Evolutionary conservation across 2,329 filamentous ascomycete genomes (phyloP).

Genomic region (Pseudopyrenochaeta lycopersici): DNA sequence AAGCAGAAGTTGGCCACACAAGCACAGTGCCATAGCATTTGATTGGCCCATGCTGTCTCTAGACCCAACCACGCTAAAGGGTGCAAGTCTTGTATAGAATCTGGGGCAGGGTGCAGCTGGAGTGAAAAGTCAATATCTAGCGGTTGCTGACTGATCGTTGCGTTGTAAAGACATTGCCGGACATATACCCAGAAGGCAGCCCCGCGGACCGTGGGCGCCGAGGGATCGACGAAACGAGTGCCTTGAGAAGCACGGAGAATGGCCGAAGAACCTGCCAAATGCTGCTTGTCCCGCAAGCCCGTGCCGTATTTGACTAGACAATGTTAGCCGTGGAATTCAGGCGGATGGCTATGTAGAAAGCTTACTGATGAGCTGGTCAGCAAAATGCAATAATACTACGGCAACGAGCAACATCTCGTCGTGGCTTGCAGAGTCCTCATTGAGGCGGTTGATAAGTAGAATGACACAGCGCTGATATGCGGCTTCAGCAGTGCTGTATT

Average conservation of each 20-base stretch:
- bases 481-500: conserved; percentile 28
- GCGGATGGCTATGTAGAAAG: too few relatives aligned
- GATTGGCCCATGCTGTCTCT: conserved; percentile 45
- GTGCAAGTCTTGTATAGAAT: conserved; percentile 31
- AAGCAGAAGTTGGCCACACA: conserved; percentile 42
- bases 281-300: conserved; percentile 39
- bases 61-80: conserved; percentile 34
- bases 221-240: conserved; percentile 38
- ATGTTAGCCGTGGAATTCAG: too few relatives aligned
- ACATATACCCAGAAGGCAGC: conserved; percentile 47
- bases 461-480: conserved; percentile 41
- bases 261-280: conserved; percentile 40
- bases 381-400: conserved; percentile 44
- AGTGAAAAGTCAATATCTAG: conserved; percentile 41
- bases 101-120: conserved; percentile 31
- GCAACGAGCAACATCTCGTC: conserved; percentile 41
- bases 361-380: conserved; percentile 42
- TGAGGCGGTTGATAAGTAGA: conserved; percentile 40
- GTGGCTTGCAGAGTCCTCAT: conserved; percentile 33
- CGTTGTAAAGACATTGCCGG: conserved; percentile 43
- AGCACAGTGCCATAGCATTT: conserved; percentile 45
- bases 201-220: conserved; percentile 42
- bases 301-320: conserved; percentile 30
- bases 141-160: conserved; percentile 42
- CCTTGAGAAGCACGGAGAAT: conserved; percentile 40